Conservation (phyloP, 2,329 filamentous ascomycete genomes). For the Keithomyces neogunnii region DNA sequence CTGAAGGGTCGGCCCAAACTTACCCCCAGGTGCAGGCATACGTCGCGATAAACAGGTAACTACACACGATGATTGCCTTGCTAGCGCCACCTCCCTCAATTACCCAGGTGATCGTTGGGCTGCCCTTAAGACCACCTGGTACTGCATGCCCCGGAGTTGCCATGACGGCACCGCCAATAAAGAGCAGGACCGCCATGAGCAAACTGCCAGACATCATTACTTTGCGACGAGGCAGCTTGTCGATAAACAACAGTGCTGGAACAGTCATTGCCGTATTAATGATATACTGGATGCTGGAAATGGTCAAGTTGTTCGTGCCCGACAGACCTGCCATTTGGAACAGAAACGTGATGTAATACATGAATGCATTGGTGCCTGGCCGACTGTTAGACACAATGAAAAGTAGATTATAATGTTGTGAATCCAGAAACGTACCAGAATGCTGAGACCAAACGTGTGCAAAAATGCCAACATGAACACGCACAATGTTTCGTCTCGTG, state of each 20-base stretch:
- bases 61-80: constrained; percentile 53
- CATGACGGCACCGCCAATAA: constrained; percentile 39
- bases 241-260: constrained; percentile 40
- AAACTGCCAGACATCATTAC: constrained; percentile 54
- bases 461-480: constrained; percentile 35
- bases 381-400: too few species aligned
- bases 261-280: constrained; percentile 40
- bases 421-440: constrained; percentile 11
- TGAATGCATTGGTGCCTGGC: constrained; percentile 37
- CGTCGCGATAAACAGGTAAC: constrained; percentile 48
- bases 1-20: background rate
- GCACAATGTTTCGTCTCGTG: constrained; percentile 33
- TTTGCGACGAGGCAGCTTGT: constrained; percentile 49
- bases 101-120: constrained; percentile 18
- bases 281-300: constrained; percentile 42
- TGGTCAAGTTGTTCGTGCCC: constrained; percentile 37
- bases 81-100: constrained; percentile 31
- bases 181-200: constrained; percentile 51
- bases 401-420: too few species aligned
- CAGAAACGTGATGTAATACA: constrained; percentile 41
- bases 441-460: constrained; percentile 43
- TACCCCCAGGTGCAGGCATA: constrained; percentile 23
- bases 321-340: constrained; percentile 19
- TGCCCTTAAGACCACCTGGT: constrained; percentile 34
- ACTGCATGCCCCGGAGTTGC: constrained; percentile 30